Evolutionary conservation across 2,329 filamentous ascomycete genomes (phyloP).

Genomic region (Apiospora marii): DNA sequence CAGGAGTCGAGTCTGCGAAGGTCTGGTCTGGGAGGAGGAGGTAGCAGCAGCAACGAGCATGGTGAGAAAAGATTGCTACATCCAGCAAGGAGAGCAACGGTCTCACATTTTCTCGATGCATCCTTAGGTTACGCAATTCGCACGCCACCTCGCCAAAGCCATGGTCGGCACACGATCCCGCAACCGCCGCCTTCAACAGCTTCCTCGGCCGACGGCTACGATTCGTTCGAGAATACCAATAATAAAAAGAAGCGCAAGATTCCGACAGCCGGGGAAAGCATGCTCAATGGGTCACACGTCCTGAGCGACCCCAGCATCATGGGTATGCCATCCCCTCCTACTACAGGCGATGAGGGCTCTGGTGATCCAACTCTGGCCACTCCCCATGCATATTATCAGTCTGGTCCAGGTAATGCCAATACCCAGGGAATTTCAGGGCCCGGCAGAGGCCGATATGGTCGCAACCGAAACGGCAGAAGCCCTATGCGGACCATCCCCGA

Average conservation of each 20-base stretch:
- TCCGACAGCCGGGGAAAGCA: constrained; percentile 81
- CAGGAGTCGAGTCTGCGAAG: constrained; percentile 46
- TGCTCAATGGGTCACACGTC: constrained; percentile 51
- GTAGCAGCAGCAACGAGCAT: constrained; percentile 28
- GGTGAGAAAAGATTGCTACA: constrained; percentile 35
- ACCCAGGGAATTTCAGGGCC: constrained; percentile 82
- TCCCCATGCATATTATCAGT: constrained; percentile 48
- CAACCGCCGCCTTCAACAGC: constrained; percentile 72
- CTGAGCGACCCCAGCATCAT: constrained; percentile 46
- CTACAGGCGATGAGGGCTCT: constrained; percentile 45
- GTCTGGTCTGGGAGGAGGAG: constrained; percentile 33
- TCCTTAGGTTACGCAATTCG: constrained; percentile 51
- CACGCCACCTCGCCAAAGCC: constrained; percentile 53
- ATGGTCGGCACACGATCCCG: constrained; percentile 53
- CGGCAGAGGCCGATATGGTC: constrained; percentile 84
- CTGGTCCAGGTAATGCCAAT: constrained; percentile 48
- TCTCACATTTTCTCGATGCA: constrained; percentile 57
- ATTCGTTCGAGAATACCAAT: constrained; percentile 97
- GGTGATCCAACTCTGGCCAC: constrained; percentile 41
- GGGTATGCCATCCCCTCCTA: constrained; percentile 43
- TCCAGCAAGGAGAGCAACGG: constrained; percentile 42
- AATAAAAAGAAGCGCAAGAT: constrained; percentile 99
- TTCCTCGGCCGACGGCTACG: constrained; percentile 85
- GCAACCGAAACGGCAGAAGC: constrained; percentile 67
- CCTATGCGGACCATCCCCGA: constrained; percentile 68